Conservation (phyloP, 345 rosid species). For the Eucalyptus cloeziana region DNA sequence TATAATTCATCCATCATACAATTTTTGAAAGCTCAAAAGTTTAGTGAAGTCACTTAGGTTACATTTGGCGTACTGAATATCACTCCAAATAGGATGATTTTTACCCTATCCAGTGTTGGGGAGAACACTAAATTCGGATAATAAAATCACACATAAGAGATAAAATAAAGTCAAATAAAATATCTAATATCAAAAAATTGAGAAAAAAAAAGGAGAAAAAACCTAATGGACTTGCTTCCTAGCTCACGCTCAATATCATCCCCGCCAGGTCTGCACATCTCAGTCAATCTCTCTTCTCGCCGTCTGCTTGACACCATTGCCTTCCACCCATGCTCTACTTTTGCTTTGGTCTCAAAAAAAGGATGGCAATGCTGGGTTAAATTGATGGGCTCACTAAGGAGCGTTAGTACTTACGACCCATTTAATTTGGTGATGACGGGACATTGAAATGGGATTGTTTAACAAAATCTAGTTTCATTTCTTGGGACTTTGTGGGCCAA, state of each 20-base stretch:
- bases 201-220: no score
- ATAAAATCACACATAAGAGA: accelerated
- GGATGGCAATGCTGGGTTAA: constrained; percentile 5
- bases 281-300: no score
- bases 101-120: no score
- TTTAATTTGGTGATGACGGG: constrained; percentile 15
- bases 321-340: not conserved
- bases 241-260: no score
- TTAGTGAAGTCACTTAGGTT: not conserved
- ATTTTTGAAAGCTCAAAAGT: not conserved
- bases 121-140: no score
- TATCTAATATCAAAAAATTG: no score
- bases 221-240: no score
- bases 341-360: constrained; percentile 25
- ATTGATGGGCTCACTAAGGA: constrained; percentile 11
- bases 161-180: accelerated
- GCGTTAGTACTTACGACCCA: not conserved
- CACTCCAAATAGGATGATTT: no score
- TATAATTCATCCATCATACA: no score
- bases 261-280: no score
- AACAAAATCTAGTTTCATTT: constrained; percentile 5
- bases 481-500: constrained; percentile 21
- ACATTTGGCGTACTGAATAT: accelerated
- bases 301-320: not conserved
- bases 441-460: constrained; percentile 3